These are phyloP conservation scores for Escallonia herrerae DNA, from an alignment of 129 eudicot species.

Conservation along the genomic window DNA sequence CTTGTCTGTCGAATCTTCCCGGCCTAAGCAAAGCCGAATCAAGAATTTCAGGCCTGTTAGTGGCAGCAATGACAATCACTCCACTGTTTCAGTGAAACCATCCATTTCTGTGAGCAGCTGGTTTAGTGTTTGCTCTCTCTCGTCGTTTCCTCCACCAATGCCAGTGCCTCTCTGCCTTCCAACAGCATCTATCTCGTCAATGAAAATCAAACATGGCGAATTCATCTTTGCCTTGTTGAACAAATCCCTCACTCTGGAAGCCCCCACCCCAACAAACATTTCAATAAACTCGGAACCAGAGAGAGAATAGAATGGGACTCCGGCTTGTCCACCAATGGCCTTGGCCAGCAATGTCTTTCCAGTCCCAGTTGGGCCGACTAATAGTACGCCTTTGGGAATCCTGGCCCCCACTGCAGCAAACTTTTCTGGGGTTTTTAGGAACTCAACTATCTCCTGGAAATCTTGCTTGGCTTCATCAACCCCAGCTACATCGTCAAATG, in stretches of 20 bases:
- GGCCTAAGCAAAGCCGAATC: slow-evolving; percentile 84
- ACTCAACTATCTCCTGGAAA: slow-evolving; percentile 68
- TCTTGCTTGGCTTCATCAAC: slow-evolving; percentile 92
- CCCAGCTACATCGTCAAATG: slow-evolving; percentile 77
- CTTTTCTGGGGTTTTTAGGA: slow-evolving; percentile 62
- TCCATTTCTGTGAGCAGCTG: slow-evolving; percentile 85
- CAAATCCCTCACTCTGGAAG: slow-evolving; percentile 69
- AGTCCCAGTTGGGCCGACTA: slow-evolving; percentile 87
- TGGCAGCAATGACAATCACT: slow-evolving; percentile 79
- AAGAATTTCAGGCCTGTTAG: slow-evolving; percentile 84
- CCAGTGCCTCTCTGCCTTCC: slow-evolving; percentile 84
- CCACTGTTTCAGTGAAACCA: slow-evolving; percentile 66
- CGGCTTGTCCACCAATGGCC: slow-evolving; percentile 92
- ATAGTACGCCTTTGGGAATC: slow-evolving; percentile 72
- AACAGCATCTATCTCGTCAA: slow-evolving; percentile 84
- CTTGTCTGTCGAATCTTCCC: slow-evolving; percentile 89
- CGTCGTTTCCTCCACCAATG: slow-evolving; percentile 82
- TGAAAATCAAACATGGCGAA: slow-evolving; percentile 62
- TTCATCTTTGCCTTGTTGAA: slow-evolving; percentile 64
- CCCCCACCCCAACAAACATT: slow-evolving; percentile 85
- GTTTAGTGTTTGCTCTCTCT: slow-evolving; percentile 69
- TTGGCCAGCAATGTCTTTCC: slow-evolving; percentile 85
- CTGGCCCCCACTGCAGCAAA: slow-evolving; percentile 70
- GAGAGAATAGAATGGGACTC: slow-evolving; percentile 75
- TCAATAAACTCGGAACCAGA: slow-evolving; percentile 71